Percentiles rank a stretch among this genome's conserved stretches.
Evolutionary conservation across 192 early-diverging fungal genomes (phyloP).

Genomic region (Entophlyctis helioformis): DNA sequence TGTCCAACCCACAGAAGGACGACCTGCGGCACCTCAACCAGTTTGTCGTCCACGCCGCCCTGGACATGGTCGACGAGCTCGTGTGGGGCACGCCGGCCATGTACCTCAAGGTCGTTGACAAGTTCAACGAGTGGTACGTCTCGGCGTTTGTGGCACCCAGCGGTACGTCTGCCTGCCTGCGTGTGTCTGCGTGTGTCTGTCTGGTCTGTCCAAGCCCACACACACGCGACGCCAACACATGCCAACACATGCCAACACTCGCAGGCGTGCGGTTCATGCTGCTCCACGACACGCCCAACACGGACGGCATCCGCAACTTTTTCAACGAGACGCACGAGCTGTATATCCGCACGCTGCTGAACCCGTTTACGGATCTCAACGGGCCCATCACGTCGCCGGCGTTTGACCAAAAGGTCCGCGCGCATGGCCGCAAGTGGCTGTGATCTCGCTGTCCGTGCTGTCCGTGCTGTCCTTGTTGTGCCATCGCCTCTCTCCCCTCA

Average conservation of each 20-base stretch:
- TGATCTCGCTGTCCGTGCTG: too few species aligned
- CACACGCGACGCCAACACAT: too few species aligned
- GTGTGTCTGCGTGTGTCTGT: too few species aligned
- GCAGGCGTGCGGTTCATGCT: slow-evolving; percentile 68
- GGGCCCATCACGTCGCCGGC: slow-evolving; percentile 59
- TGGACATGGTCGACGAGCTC: slow-evolving; percentile 94
- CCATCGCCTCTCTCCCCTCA: too few species aligned
- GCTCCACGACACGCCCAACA: slow-evolving; percentile 64
- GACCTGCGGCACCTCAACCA: slow-evolving; percentile 87
- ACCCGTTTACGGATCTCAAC: slow-evolving; percentile 84
- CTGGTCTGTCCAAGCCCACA: too few species aligned
- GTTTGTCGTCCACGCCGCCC: slow-evolving; percentile 91
- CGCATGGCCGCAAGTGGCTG: slow-evolving; percentile 63
- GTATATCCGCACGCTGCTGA: slow-evolving; percentile 77
- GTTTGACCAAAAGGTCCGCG: slow-evolving; percentile 72
- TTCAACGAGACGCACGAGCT: slow-evolving; percentile 75
- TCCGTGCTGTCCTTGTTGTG: too few species aligned
- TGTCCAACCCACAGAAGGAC: slow-evolving; percentile 39
- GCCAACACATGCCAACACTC: too few species aligned
- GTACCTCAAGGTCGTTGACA: slow-evolving; percentile 90
- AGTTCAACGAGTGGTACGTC: slow-evolving; percentile 88
- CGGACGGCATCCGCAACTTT: slow-evolving; percentile 70
- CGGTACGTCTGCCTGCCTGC: slow-evolving; percentile 49
- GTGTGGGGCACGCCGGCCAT: slow-evolving; percentile 77
- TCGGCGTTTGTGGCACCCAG: slow-evolving; percentile 86